Base-by-base conservation (phyloP, 306 rosid genomes). In the Delonix regia region DNA sequence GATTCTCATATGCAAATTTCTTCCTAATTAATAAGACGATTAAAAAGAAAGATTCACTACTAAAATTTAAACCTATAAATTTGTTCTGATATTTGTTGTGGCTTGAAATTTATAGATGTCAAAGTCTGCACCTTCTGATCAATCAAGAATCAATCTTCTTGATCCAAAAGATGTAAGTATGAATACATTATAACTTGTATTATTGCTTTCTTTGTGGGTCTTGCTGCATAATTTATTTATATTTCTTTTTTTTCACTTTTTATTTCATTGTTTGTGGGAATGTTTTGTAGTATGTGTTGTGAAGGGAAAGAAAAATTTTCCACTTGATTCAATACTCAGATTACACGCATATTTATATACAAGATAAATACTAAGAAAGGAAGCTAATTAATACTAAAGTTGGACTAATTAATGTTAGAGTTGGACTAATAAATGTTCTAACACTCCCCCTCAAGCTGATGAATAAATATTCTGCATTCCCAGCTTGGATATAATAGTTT, bases 101-200 rank as follows among this genome's bases (percentile, higher is more conserved):
- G 73, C 51, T 79, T 84, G 84, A 61, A 80, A 79, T 21, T 86
- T 79, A 42, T 83, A 94, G 99, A 95, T 95, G 99, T 95, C 99
- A 74, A 95, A 95, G 86, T 95, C 99, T 60, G 90, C 99, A 13
- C 94, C 97, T 75, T 92, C 99, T 76, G 99, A 95, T 84, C 99
- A 83, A 73, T 95, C 99, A 62, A 87, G 99, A 81, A 92, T 95
- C 85, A 95, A 92, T 83, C 90, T 95, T 85, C 99, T 95, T 53
- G 99, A 95, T 74, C 69, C 98, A 81, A 92, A 92, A 88, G 99
- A 95, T 77, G 99, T 92, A 83, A 89, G 94, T 77, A 24, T 62
- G 64, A 59, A 47, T 22, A 10, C 74, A 16, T 38, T 82, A 69
- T 33, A 59, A 30, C 76, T 11, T 71, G 36, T 64, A 28, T 71